Percentiles rank a stretch among this genome's conserved stretches.
phyloP scores from a whole-genome alignment of 306 rosid species.

The Alnus glutinosa region DNA sequence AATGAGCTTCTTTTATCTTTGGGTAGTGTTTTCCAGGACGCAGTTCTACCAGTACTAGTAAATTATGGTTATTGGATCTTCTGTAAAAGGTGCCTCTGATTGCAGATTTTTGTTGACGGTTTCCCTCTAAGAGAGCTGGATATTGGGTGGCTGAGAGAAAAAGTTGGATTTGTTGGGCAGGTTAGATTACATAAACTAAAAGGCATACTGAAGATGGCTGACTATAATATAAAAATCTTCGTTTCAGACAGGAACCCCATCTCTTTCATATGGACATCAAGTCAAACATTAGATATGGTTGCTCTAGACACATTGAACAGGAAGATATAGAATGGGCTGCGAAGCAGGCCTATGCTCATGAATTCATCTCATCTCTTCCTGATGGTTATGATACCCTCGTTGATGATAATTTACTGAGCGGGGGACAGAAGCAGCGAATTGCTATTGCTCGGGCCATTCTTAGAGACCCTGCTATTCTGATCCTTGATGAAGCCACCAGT shows the following conservation, averaged over 20 bases:
- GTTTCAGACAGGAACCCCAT: constrained; percentile 50
- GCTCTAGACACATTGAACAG: constrained; percentile 29
- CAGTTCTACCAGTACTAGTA: neutral
- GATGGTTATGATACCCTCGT: constrained; percentile 49
- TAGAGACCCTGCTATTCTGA: constrained; percentile 48
- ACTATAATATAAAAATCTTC: constrained; percentile 21
- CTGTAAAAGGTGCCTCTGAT: neutral
- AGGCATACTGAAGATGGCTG: neutral
- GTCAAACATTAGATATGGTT: constrained; percentile 48
- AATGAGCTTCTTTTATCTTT: neutral
- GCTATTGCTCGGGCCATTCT: constrained; percentile 55
- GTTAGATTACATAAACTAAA: constrained; percentile 26
- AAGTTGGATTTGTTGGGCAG: constrained; percentile 48
- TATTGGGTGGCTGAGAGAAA: constrained; percentile 50
- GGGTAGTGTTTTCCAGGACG: neutral
- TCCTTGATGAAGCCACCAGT: constrained; percentile 59
- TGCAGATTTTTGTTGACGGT: constrained; percentile 48
- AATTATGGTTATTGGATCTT: neutral
- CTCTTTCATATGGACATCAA: constrained; percentile 45
- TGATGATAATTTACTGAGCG: constrained; percentile 46
- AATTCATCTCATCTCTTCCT: constrained; percentile 48
- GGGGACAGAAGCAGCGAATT: constrained; percentile 60
- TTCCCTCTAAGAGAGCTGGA: constrained; percentile 41
- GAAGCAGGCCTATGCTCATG: constrained; percentile 42
- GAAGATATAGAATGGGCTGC: constrained; percentile 52